Percentiles rank a stretch among this genome's conserved stretches.
Conservation (phyloP, 2,329 filamentous ascomycete genomes). For the Aspergillus glaucus region DNA sequence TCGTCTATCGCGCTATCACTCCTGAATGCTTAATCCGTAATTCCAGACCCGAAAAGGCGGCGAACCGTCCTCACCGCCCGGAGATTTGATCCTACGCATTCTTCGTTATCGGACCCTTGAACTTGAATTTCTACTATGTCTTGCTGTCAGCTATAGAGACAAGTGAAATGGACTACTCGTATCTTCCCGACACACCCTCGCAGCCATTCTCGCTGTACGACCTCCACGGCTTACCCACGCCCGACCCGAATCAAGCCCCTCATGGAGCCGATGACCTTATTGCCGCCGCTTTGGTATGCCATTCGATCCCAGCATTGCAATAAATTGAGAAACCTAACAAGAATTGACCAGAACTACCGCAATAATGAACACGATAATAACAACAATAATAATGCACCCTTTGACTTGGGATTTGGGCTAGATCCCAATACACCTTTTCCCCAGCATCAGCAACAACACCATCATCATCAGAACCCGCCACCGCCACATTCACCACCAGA, state of each 20-base stretch:
- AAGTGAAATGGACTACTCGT: conserved; percentile 52
- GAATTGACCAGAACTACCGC: too few relatives aligned
- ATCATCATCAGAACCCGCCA: conserved; percentile 5
- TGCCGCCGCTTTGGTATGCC: conserved; percentile 26
- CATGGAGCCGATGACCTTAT: conserved; percentile 39
- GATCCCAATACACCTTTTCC: conserved; percentile 25
- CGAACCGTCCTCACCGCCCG: too few relatives aligned
- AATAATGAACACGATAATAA: too few relatives aligned
- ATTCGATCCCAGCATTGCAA: conserved; percentile 19
- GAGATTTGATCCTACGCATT: too few relatives aligned
- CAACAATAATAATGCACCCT: too few relatives aligned
- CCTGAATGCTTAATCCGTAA: too few relatives aligned
- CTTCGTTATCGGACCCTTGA: not conserved
- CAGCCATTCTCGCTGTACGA: conserved; percentile 47
- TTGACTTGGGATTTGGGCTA: conserved; percentile 15
- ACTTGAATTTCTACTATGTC: too few relatives aligned
- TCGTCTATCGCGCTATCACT: too few relatives aligned
- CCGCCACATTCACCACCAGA: conserved; percentile 31
- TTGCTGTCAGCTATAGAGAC: not conserved
- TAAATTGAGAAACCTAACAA: too few relatives aligned
- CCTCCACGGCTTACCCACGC: conserved; percentile 41
- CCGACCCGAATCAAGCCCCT: conserved; percentile 33
- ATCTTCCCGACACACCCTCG: conserved; percentile 38
- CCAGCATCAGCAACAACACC: conserved; percentile 1
- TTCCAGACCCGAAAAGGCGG: too few relatives aligned